Conservation (phyloP, 495 filamentous ascomycete species). For the Aspergillus baeticus region DNA sequence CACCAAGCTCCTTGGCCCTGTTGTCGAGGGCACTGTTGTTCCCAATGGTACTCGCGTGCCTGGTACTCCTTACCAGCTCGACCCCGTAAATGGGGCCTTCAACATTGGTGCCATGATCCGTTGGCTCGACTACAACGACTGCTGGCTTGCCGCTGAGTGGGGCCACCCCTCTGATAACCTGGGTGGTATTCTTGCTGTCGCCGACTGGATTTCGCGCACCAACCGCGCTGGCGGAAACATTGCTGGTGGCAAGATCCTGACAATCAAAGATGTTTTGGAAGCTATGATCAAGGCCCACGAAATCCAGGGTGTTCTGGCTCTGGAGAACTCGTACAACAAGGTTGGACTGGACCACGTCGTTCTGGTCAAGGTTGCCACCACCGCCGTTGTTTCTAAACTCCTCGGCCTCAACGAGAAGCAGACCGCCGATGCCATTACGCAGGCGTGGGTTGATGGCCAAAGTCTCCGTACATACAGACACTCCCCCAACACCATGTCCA, state of each 20-base stretch:
- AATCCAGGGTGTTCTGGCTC: conserved; percentile 94
- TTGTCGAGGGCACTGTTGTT: conserved; percentile 87
- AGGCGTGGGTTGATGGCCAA: conserved; percentile 97
- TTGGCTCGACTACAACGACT: conserved; percentile 99
- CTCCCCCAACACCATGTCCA: conserved; percentile 97
- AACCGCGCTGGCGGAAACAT: conserved; percentile 89
- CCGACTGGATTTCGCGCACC: conserved; percentile 95
- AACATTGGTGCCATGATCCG: conserved; percentile 98
- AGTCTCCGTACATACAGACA: conserved; percentile 95
- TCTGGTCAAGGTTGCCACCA: conserved; percentile 93
- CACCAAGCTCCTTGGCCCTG: conserved; percentile 89
- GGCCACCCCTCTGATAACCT: conserved; percentile 97
- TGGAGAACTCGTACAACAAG: conserved; percentile 98
- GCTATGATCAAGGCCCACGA: conserved; percentile 99
- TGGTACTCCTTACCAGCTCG: conserved; percentile 89
- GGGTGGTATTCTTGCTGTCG: conserved; percentile 91
- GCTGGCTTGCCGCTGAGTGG: conserved; percentile 99
- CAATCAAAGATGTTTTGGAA: conserved; percentile 86
- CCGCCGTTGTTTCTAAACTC: conserved; percentile 92
- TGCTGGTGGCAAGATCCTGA: conserved; percentile 81
- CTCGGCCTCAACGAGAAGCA: conserved; percentile 84
- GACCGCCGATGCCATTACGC: conserved; percentile 92
- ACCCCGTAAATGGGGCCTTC: conserved; percentile 94
- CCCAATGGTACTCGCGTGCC: conserved; percentile 91
- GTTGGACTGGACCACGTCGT: conserved; percentile 97